Evolutionary conservation across 345 rosid species (phyloP), one percentile per base, ranked within the genome.

Genomic region (Gossypium sturtianum): DNA sequence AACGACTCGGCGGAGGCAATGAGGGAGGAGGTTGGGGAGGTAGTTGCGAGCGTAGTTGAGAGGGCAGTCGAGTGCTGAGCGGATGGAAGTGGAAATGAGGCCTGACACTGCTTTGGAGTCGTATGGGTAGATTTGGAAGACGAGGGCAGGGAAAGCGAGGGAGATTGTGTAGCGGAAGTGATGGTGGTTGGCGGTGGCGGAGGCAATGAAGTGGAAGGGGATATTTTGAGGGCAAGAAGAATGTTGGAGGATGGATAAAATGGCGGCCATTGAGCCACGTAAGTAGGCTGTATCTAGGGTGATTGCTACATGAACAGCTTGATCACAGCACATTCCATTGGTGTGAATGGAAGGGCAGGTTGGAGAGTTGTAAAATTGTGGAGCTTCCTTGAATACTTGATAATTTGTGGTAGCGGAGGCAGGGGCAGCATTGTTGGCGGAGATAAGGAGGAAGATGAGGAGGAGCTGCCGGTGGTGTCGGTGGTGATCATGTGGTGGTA

Each of bases 31-130:
- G 9, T 84, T 79, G 22, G 92, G 84, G 12, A 91, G 84, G 87
- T 91, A 91, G 88, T 86, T 89, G 74, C 97, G 88, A 8, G 97
- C 97, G 84, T 91, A 91, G 62, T 58, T 58, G 16, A 58, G 34
- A 11, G 34, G 34, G 62, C 62, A 57, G 62, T 57, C 29, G 29
- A 57, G 62, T 23, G 62, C 62, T 11, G 29, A 58, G 34, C 62
- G 62, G 38, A 58, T 58, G 29, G 62, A 58, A 4, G 34, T 23
- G 34, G 62, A 58, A 22, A 58, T 58, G 7, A 22, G 34, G 34
- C 62, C 62, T 2, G 62, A 58, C 6, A 22, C 7, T 10, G 62
- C 62, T 8, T n/a, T n/a, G 22, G 29, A 58, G 62, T 58, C 62
- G 62, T 58, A 22, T 22, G 27, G 62, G 62, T 58, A 58, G 62